Conservation (phyloP, 2,329 filamentous ascomycete species). For the Penicillium sp. region DNA sequence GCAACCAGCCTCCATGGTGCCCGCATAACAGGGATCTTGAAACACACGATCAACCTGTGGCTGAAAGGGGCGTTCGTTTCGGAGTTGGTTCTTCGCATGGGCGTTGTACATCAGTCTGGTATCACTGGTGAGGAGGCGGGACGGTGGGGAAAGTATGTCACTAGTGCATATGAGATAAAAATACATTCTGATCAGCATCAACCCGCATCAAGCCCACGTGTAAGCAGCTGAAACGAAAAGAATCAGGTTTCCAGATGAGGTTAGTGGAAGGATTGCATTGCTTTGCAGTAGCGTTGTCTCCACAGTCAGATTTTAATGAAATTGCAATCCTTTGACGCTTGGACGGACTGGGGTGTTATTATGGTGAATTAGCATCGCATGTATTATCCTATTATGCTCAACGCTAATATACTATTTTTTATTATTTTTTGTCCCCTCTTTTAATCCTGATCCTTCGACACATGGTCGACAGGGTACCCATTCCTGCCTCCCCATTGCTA, state of each 20-base stretch:
- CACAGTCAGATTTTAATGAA: background rate
- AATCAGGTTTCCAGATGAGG: background rate
- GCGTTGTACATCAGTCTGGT: background rate
- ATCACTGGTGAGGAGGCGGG: background rate
- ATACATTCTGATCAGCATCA: conserved; percentile 10
- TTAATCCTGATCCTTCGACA: background rate
- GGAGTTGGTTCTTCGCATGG: conserved; percentile 2
- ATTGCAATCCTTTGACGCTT: background rate
- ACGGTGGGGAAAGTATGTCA: background rate
- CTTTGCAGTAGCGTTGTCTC: conserved; percentile 1
- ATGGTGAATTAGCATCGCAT: background rate
- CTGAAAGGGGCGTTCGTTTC: conserved; percentile 6
- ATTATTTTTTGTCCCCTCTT: background rate
- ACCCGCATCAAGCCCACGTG: conserved; percentile 6
- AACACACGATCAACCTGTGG: conserved; percentile 12
- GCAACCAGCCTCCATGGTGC: background rate
- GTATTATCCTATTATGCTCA: background rate
- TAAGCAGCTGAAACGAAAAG: conserved; percentile 9
- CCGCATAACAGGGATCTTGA: conserved; percentile 1
- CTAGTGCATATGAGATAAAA: conserved; percentile 5
- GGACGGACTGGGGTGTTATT: background rate
- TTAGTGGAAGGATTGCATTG: conserved; percentile 1
- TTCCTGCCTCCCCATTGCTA: background rate
- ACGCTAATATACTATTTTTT: background rate
- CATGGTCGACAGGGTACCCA: conserved; percentile 1